These are phyloP conservation scores for Leccinum insolens DNA, from an alignment of 1,284 basidiomycete species.

Conservation along the genomic window DNA sequence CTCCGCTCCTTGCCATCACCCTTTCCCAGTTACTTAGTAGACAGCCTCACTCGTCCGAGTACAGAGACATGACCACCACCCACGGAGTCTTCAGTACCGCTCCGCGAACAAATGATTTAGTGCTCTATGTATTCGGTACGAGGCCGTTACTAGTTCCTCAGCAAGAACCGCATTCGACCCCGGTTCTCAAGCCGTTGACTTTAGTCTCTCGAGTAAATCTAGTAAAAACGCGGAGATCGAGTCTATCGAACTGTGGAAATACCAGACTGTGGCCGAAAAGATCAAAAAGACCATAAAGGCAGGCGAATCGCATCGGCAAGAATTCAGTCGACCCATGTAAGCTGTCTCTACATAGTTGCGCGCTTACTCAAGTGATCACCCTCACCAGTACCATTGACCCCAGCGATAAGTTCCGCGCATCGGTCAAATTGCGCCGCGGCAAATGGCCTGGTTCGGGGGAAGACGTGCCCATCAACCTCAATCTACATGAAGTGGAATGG, in stretches of 20 bases:
- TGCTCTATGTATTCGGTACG: background rate
- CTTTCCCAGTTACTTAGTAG: background rate
- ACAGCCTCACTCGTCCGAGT: background rate
- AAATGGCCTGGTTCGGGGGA: background rate
- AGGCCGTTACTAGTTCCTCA: background rate
- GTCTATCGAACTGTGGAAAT: conserved; percentile 13
- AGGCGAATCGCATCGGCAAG: background rate
- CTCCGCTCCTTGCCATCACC: background rate
- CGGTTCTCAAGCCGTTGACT: conserved; percentile 11
- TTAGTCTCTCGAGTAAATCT: conserved; percentile 15
- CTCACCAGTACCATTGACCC: background rate
- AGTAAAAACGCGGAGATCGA: background rate
- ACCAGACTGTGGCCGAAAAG: background rate
- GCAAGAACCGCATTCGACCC: background rate
- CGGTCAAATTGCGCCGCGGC: background rate
- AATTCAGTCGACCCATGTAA: background rate
- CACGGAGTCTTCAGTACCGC: background rate
- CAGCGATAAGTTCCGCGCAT: background rate
- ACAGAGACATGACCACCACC: background rate
- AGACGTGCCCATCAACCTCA: background rate
- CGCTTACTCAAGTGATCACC: background rate
- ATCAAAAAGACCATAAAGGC: background rate
- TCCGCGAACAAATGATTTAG: background rate
- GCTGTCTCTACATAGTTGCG: background rate
- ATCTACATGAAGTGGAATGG: background rate